A percentile compares a stretch with the other conserved stretches of the same genome.
These are phyloP conservation scores for Pyrenochaeta sp. DNA, from an alignment of 2,329 filamentous ascomycete species.

Conservation along the genomic window DNA sequence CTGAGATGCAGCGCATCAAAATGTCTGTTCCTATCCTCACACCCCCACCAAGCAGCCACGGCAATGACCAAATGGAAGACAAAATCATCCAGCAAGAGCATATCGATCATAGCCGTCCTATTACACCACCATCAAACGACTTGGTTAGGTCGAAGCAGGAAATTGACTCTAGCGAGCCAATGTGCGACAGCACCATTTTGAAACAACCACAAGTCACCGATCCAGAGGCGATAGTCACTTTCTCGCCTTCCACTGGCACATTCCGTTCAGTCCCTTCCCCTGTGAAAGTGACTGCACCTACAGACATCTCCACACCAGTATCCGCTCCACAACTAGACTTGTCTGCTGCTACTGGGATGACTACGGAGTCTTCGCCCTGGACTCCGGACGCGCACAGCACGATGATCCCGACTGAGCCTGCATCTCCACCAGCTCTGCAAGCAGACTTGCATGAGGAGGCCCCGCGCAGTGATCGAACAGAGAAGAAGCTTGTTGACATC, in stretches of 20 bases:
- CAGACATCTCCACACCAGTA: slow-evolving; percentile 12
- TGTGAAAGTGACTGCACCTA: slow-evolving; percentile 26
- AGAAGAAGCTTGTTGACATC: slow-evolving; percentile 29
- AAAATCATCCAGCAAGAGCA: slow-evolving; percentile 32
- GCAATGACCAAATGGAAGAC: slow-evolving; percentile 50
- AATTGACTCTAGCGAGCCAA: slow-evolving; percentile 5
- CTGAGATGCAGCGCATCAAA: slow-evolving; percentile 50
- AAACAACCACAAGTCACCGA: slow-evolving; percentile 13
- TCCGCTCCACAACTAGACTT: slow-evolving; percentile 23
- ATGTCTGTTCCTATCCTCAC: slow-evolving; percentile 64
- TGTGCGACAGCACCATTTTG: slow-evolving; percentile 17
- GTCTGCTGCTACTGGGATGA: slow-evolving; percentile 25
- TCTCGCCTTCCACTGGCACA: slow-evolving; percentile 50
- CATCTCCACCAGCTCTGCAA: slow-evolving; percentile 14
- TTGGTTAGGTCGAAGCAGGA: not conserved
- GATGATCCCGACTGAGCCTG: slow-evolving; percentile 17
- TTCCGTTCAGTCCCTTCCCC: slow-evolving; percentile 47
- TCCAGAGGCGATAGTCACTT: slow-evolving; percentile 36
- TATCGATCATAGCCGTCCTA: slow-evolving; percentile 22
- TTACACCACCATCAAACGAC: slow-evolving; percentile 31
- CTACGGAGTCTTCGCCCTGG: slow-evolving; percentile 30
- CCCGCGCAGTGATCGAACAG: slow-evolving; percentile 9
- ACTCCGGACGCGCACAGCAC: slow-evolving; percentile 32
- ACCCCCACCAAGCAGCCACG: slow-evolving; percentile 70
- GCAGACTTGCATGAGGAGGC: slow-evolving; percentile 18